Evolutionary conservation across 1,284 basidiomycete genomes (phyloP).

Genomic region (Leucoagaricus sp.): DNA sequence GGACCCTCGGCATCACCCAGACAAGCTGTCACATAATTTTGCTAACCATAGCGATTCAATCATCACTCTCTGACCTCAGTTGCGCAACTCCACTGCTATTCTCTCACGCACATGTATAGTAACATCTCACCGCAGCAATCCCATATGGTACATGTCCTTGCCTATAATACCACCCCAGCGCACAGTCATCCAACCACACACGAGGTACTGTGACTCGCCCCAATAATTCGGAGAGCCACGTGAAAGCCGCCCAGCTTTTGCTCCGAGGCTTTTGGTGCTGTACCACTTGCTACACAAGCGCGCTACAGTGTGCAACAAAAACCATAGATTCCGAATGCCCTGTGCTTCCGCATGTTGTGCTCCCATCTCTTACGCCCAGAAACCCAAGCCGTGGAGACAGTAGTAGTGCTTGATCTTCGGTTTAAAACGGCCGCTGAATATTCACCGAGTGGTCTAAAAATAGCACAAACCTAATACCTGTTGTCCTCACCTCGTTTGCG

Average conservation of each 20-base stretch:
- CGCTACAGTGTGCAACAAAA: neutral
- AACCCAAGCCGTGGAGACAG: neutral
- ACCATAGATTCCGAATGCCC: neutral
- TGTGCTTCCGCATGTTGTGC: neutral
- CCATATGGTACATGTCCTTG: conserved; percentile 6
- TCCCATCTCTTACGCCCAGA: neutral
- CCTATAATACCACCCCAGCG: neutral
- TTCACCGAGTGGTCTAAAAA: conserved; percentile 4
- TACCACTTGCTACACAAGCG: neutral
- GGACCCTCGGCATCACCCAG: conserved; percentile 10
- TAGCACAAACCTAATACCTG: neutral
- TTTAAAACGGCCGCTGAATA: conserved; percentile 7
- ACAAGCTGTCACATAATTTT: neutral
- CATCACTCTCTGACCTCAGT: conserved; percentile 3
- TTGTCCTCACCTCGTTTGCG: conserved; percentile 12
- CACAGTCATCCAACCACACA: neutral
- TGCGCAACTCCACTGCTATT: conserved; percentile 3
- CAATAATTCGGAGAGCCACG: neutral
- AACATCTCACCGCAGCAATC: conserved; percentile 9
- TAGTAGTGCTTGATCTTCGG: neutral
- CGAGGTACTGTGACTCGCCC: neutral
- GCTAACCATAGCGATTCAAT: conserved; percentile 9
- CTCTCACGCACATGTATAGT: conserved; percentile 8
- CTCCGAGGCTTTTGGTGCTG: neutral
- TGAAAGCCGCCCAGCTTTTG: conserved; percentile 5